phyloP scores from a whole-genome alignment of 352 stramenopile species.

The Halophytophthora batemanensis region DNA sequence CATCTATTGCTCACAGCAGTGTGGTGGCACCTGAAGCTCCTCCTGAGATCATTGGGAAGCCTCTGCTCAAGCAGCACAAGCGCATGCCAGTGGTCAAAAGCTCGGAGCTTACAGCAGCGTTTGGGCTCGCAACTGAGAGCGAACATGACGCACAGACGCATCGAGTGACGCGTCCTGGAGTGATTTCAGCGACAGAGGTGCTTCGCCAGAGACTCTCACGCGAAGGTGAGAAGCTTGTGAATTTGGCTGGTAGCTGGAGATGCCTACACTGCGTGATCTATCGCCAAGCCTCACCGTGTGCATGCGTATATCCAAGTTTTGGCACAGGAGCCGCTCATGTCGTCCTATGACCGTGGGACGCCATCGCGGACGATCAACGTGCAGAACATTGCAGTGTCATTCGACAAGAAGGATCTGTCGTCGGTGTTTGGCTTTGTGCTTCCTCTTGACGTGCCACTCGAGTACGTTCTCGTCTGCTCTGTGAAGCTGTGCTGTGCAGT shows the following conservation, averaged over 20 bases:
- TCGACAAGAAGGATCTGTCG: conserved; percentile 53
- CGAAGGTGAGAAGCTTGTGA: conserved; percentile 24
- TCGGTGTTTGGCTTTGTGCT: conserved; percentile 61
- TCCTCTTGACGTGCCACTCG: conserved; percentile 27
- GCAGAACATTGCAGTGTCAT: conserved; percentile 34
- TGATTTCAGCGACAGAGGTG: conserved; percentile 64
- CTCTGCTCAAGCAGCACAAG: conserved; percentile 15
- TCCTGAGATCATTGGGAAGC: conserved; percentile 18
- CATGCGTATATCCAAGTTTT: conserved; percentile 20
- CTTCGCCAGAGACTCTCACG: conserved; percentile 28
- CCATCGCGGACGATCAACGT: conserved; percentile 32
- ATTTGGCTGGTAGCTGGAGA: not conserved
- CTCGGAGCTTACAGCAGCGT: conserved; percentile 20
- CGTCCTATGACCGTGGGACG: conserved; percentile 29
- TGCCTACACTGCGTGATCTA: too few relatives aligned
- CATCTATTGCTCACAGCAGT: not conserved
- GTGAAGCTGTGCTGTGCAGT: too few relatives aligned
- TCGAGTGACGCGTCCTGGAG: conserved; percentile 28
- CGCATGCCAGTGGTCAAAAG: conserved; percentile 11
- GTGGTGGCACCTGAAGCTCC: not conserved
- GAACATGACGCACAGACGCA: not conserved
- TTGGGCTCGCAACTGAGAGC: conserved; percentile 18
- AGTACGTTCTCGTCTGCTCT: conserved; percentile 23
- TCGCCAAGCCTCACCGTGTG: not conserved
- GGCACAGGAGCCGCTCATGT: conserved; percentile 29